A percentile compares a stretch with the other conserved stretches of the same genome.
Evolutionary conservation across 1,284 basidiomycete species (phyloP).

Genomic region (Malassezia slooffiae): DNA sequence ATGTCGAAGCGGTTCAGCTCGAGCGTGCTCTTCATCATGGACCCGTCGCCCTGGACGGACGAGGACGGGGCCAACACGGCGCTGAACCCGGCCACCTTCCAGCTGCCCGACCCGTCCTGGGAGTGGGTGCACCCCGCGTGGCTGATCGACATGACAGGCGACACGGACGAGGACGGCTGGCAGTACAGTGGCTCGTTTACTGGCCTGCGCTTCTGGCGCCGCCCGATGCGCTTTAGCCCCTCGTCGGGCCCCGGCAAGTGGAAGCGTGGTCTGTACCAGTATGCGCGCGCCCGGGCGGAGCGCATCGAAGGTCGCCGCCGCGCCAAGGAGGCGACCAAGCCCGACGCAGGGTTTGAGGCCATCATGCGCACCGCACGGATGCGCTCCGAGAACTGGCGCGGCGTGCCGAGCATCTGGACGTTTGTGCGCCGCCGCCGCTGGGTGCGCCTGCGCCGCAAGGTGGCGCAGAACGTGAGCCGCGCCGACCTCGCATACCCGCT

Average conservation of each 20-base stretch:
- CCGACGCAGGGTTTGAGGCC: constrained; percentile 40
- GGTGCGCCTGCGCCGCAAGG: constrained; percentile 32
- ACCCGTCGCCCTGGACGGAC: constrained; percentile 41
- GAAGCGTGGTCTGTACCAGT: constrained; percentile 5
- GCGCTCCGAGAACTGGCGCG: constrained; percentile 32
- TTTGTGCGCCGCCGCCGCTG: constrained; percentile 41
- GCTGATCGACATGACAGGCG: constrained; percentile 45
- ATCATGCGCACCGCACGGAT: constrained; percentile 31
- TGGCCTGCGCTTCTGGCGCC: constrained; percentile 8
- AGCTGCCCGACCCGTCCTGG: constrained; percentile 43
- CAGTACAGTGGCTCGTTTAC: constrained; percentile 40
- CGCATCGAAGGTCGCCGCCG: constrained; percentile 18
- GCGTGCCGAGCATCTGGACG: constrained; percentile 25
- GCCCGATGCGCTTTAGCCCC: constrained; percentile 5
- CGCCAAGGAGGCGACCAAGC: constrained; percentile 23
- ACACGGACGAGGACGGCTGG: constrained; percentile 45
- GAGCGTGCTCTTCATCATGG: constrained; percentile 35
- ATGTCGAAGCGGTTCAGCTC: constrained; percentile 39
- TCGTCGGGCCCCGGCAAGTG: constrained; percentile 1
- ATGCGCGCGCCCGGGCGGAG: background rate
- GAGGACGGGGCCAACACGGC: constrained; percentile 25
- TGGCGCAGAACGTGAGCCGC: background rate
- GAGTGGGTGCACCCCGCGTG: constrained; percentile 44
- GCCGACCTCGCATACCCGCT: background rate
- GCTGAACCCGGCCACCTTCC: constrained; percentile 40